These are phyloP conservation scores for Reticulascus tulasneorum DNA, from an alignment of 2,329 filamentous ascomycete species.

Conservation along the genomic window DNA sequence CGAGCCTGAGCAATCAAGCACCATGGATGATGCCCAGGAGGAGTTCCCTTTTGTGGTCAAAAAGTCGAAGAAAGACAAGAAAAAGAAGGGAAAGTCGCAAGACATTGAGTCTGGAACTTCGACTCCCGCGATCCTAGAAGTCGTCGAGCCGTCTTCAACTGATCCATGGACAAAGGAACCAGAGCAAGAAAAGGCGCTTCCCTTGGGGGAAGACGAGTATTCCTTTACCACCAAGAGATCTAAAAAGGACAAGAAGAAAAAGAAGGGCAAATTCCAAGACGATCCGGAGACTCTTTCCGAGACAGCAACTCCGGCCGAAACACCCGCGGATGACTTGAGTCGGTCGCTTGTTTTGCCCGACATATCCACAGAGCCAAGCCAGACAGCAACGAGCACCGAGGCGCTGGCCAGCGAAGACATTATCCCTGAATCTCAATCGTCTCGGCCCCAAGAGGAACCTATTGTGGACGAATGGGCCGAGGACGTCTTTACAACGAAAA, in stretches of 20 bases:
- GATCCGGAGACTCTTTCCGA: conserved; percentile 3
- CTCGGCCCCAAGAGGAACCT: no score
- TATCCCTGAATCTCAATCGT: no score
- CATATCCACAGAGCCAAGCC: no score
- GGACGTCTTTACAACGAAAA: conserved; percentile 1
- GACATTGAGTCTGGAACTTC: no score
- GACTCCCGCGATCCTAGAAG: no score
- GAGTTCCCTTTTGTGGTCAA: background rate
- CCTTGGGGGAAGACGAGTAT: conserved; percentile 16
- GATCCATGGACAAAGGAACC: no score
- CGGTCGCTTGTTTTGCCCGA: no score
- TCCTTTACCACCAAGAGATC: conserved; percentile 20
- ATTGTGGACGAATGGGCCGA: conserved; percentile 4
- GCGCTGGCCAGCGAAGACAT: no score
- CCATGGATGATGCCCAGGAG: background rate
- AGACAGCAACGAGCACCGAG: no score
- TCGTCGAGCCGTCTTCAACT: no score
- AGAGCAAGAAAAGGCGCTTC: conserved; percentile 14
- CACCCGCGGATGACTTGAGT: no score
- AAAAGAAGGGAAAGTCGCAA: conserved; percentile 21
- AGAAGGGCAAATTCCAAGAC: conserved; percentile 12
- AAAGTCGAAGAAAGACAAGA: conserved; percentile 26
- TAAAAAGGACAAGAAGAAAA: conserved; percentile 26
- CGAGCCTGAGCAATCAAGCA: background rate
- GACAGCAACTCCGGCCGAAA: conserved; percentile 3